Percentiles rank a stretch among this genome's conserved stretches.
Conservation (phyloP, 345 rosid genomes). For the Moricandia arvensis region DNA sequence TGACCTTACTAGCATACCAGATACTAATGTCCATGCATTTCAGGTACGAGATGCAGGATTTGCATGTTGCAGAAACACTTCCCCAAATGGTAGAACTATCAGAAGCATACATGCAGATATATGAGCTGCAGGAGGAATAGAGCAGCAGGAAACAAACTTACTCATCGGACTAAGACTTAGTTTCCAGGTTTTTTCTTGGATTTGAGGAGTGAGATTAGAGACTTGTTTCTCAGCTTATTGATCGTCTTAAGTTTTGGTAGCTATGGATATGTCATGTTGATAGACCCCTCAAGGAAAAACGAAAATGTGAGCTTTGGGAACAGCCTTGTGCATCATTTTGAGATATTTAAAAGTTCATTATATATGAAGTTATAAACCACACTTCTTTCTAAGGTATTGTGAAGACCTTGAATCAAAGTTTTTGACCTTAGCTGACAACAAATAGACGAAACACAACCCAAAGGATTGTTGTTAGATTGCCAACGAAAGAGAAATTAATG, state of each 20-base stretch:
- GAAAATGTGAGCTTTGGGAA: background rate
- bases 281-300: background rate
- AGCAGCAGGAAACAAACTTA: background rate
- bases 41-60: conserved; percentile 99
- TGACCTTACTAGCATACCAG: background rate
- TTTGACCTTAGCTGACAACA: background rate
- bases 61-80: conserved; percentile 92
- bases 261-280: background rate
- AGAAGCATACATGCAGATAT: conserved; percentile 96
- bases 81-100: conserved; percentile 98
- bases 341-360: background rate
- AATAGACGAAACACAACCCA: background rate
- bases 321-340: background rate
- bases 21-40: background rate
- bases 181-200: background rate
- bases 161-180: background rate
- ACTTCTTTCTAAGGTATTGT: background rate
- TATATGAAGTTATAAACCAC: background rate
- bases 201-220: conserved; percentile 7
- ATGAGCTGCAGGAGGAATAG: conserved; percentile 67
- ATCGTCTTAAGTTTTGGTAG: background rate
- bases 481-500: background rate
- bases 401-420: background rate
- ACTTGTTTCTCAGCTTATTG: conserved; percentile 2
- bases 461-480: too few species aligned